These are phyloP conservation scores for Steccherinum ochraceum DNA, from an alignment of 768 basidiomycete species.

Conservation along the genomic window DNA sequence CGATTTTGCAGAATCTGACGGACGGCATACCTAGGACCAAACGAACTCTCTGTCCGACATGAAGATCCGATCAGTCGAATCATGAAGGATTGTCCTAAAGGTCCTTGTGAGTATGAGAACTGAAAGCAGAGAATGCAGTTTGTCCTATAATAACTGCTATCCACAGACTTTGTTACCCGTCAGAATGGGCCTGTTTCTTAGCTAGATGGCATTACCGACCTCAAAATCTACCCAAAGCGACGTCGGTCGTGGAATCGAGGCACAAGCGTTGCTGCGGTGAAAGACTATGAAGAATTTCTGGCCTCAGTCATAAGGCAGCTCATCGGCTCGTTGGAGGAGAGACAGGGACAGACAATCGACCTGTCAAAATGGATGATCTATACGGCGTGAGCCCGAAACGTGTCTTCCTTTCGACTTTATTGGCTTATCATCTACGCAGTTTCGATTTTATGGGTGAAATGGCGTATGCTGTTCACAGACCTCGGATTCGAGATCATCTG, in stretches of 20 bases:
- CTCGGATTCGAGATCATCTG: not conserved
- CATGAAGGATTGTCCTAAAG: slow-evolving; percentile 9
- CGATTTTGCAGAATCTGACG: not conserved
- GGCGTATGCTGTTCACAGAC: slow-evolving; percentile 4
- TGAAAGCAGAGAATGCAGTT: not conserved
- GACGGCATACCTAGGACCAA: slow-evolving; percentile 6
- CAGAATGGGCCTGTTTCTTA: slow-evolving; percentile 7
- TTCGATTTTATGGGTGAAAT: slow-evolving; percentile 14
- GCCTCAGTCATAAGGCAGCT: slow-evolving; percentile 17
- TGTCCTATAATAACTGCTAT: not conserved
- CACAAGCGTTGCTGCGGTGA: slow-evolving; percentile 9
- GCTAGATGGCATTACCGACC: slow-evolving; percentile 9
- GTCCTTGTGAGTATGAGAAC: slow-evolving; percentile 7
- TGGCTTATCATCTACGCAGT: slow-evolving; percentile 4
- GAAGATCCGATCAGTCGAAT: slow-evolving; percentile 2
- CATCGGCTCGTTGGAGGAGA: slow-evolving; percentile 8
- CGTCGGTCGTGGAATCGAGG: slow-evolving; percentile 9
- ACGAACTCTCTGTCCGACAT: slow-evolving; percentile 8
- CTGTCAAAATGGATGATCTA: slow-evolving; percentile 2
- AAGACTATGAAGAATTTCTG: slow-evolving; percentile 14
- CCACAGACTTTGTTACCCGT: slow-evolving; percentile 10
- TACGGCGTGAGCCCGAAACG: not conserved
- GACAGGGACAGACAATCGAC: not conserved
- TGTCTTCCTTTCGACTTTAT: not conserved
- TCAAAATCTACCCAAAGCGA: slow-evolving; percentile 1